Evolutionary conservation across 345 rosid species (phyloP), one percentile per base, ranked within the genome.

Genomic region (Sapria himalayana): DNA sequence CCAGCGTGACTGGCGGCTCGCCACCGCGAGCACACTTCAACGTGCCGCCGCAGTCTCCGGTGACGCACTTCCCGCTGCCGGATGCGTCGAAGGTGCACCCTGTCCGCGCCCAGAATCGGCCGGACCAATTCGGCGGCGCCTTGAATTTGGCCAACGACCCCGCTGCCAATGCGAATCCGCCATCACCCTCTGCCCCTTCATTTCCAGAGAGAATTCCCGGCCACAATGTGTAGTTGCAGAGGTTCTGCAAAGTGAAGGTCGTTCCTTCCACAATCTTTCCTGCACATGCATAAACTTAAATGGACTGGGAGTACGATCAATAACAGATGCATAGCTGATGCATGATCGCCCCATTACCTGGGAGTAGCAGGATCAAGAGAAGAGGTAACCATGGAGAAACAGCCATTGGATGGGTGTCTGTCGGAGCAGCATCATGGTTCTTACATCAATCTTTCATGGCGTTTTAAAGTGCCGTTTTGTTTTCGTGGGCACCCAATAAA

Each of bases 31-130:
- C 38, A 45, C 96, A 85, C 56, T 64, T 78, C 0, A 85, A 50
- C 0, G 48, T 27, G 10, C 81, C 81, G 1, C 85, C 79, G 44
- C 96, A 85, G 61, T 85, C 94, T 3, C 94, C 92, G 31, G 96
- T 78, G 32, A 43, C 39, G 52, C 92, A 85, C 46, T 58, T 69
- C 0, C 92, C 96, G 4, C 29, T 18, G 1, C 89, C 96, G 19
- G 79, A 51, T 3, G 43, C 57, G 36, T 85, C 94, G 52, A 78
- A 81, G 15, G 46, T 56, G 69, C 94, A 85, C 41, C 79, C 86
- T 0, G 89, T 85, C 45, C 96, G 66, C 7, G 65, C 79, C 96
- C 96, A 81, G 57, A 85, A 66, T 0, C 96, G 66, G 17, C 94
- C 94, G 1, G 96, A 81, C 94, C 94, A 85, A 24, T 73, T 65